These are phyloP conservation scores for Neopestalotiopsis sp. DNA, from an alignment of 2,329 filamentous ascomycete species.

Conservation along the genomic window DNA sequence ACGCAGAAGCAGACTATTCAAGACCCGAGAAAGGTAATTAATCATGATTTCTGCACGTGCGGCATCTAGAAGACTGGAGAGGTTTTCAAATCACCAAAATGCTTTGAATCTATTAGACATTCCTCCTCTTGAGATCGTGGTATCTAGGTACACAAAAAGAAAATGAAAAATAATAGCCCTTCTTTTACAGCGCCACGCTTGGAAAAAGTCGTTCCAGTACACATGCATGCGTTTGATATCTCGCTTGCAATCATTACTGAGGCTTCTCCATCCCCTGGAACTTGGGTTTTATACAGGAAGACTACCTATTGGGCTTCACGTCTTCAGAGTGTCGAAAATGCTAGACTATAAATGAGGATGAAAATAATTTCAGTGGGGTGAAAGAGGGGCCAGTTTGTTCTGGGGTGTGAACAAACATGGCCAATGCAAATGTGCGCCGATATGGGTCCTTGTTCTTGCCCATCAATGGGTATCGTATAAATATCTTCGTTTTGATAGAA, in stretches of 20 bases:
- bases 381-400: background rate
- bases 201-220: slow-evolving; percentile 7
- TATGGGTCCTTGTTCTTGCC: background rate
- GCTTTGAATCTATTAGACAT: slow-evolving; percentile 21
- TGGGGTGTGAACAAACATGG: background rate
- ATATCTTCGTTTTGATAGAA: background rate
- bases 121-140: slow-evolving; percentile 18
- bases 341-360: background rate
- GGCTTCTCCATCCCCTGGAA: background rate
- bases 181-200: slow-evolving; percentile 12
- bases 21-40: background rate
- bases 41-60: background rate
- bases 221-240: slow-evolving; percentile 14
- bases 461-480: background rate
- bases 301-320: background rate
- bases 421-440: background rate
- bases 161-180: slow-evolving; percentile 7
- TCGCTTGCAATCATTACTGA: slow-evolving; percentile 3
- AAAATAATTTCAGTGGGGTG: background rate
- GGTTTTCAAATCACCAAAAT: background rate
- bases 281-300: slow-evolving; percentile 18
- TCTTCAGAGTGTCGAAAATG: slow-evolving; percentile 10
- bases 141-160: slow-evolving; percentile 16
- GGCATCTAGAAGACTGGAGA: background rate
- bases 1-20: background rate